These are phyloP conservation scores for Saturnispora besseyi DNA, from an alignment of 805 yeast species.

Conservation along the genomic window DNA sequence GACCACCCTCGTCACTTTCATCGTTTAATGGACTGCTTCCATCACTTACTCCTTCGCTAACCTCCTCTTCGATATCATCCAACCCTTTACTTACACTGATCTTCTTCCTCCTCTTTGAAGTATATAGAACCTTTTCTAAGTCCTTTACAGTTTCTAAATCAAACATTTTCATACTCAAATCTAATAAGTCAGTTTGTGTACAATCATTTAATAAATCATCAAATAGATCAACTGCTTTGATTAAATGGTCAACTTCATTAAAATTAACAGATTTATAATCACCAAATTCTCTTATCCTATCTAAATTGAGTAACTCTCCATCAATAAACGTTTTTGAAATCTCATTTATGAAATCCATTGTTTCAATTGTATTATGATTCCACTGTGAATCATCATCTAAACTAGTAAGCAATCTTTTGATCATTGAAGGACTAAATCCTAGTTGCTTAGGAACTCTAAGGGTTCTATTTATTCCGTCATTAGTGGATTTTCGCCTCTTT, in stretches of 20 bases:
- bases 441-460: background rate
- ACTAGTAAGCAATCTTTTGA: slow-evolving; percentile 3
- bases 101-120: background rate
- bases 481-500: slow-evolving; percentile 3
- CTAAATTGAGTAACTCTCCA: background rate
- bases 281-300: background rate
- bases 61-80: background rate
- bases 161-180: slow-evolving; percentile 10
- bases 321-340: background rate
- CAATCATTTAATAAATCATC: slow-evolving; percentile 17
- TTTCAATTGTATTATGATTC: background rate
- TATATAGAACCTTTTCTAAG: slow-evolving; percentile 8
- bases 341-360: background rate
- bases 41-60: background rate
- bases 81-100: background rate
- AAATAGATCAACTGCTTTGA: background rate
- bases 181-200: slow-evolving; percentile 9
- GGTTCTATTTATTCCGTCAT: background rate
- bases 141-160: slow-evolving; percentile 12
- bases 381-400: background rate
- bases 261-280: background rate
- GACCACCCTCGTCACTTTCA: too few species aligned
- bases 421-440: background rate
- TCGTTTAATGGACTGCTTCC: background rate
- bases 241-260: background rate